A percentile compares a stretch with the other conserved stretches of the same genome.
Conservation (phyloP, 345 rosid genomes). For the Gossypium thurberi region DNA sequence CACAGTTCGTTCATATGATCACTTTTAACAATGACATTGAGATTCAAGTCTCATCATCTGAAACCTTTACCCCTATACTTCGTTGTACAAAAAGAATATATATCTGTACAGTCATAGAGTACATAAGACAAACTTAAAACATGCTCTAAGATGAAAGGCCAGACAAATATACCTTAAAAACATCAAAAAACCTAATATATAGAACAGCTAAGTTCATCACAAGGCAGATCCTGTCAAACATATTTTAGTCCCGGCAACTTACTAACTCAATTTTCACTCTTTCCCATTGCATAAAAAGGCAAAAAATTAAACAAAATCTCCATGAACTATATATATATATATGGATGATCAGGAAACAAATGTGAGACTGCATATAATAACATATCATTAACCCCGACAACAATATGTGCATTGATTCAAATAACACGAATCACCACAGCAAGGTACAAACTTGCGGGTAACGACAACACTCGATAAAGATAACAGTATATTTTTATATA, state of each 20-base stretch:
- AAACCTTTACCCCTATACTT: no score
- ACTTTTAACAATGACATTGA: no score
- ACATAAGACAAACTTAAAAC: not conserved
- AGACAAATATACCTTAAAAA: not conserved
- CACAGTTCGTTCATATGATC: no score
- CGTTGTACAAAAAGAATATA: not conserved
- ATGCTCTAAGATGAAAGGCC: not conserved
- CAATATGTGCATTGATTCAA: conserved; percentile 22
- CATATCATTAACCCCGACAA: conserved; percentile 12
- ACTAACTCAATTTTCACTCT: not conserved
- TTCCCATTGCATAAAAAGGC: not conserved
- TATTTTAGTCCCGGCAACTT: not conserved
- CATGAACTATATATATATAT: not conserved
- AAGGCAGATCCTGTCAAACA: not conserved
- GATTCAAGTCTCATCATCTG: no score
- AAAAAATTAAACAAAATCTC: conserved; percentile 3
- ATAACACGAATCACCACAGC: conserved; percentile 7
- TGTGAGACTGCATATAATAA: conserved; percentile 16
- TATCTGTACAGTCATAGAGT: not conserved
- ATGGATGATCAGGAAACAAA: conserved; percentile 7
- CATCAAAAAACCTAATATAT: not conserved
- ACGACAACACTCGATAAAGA: conserved; percentile 6
- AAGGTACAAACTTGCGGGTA: conserved; percentile 10
- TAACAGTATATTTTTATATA: not conserved
- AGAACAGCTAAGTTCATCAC: not conserved